These are phyloP conservation scores for Monilinia laxa DNA, from an alignment of 2,329 filamentous ascomycete species.

Conservation along the genomic window DNA sequence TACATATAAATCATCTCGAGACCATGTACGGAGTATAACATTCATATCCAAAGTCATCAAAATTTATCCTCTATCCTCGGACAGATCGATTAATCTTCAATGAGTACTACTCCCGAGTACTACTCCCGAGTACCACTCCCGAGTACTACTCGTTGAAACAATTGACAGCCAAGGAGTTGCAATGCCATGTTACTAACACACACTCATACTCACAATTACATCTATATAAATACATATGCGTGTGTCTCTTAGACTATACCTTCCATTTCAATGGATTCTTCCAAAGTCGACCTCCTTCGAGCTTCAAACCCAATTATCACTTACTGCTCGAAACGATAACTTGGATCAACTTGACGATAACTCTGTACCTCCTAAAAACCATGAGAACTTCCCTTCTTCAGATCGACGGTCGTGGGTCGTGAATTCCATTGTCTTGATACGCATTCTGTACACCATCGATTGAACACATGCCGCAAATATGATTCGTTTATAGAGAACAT, in stretches of 20 bases:
- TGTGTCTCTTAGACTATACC: no score
- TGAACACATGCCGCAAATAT: slow-evolving; percentile 1
- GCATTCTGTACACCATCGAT: background rate
- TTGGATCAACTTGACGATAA: background rate
- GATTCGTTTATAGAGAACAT: background rate
- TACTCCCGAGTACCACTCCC: background rate
- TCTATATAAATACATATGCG: no score
- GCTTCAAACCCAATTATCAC: background rate
- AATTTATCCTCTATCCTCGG: background rate
- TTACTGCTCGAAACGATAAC: no score
- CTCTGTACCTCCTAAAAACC: background rate
- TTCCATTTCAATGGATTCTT: background rate
- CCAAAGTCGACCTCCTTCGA: background rate
- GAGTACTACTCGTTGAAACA: background rate
- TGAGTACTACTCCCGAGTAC: background rate
- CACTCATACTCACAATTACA: no score
- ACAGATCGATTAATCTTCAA: background rate
- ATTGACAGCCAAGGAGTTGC: background rate
- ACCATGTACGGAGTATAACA: background rate
- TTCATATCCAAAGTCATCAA: background rate
- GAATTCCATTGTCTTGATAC: background rate
- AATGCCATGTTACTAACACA: background rate
- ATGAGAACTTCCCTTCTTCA: background rate
- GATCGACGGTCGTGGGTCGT: slow-evolving; percentile 3
- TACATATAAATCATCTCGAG: background rate